Base-by-base conservation (phyloP, 352 stramenopile species). In the Globisporangium lucens region DNA sequence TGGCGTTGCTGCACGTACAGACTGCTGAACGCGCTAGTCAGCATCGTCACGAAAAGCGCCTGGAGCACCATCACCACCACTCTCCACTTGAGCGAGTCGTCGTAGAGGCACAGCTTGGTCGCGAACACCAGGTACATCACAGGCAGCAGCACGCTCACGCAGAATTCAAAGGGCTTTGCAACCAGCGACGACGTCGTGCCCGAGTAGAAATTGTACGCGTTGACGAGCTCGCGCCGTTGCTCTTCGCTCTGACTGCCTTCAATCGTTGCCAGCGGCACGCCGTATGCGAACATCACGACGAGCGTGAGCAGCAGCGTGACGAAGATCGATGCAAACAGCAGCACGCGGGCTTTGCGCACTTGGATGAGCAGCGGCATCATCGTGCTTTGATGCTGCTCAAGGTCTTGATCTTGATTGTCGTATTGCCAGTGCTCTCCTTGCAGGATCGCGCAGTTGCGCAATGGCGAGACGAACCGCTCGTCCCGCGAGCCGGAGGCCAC, bases 141-240 rank as follows among this genome's bases (percentile, higher is more conserved):
- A 2, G 80, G 78, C 7, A 89, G 52, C 52, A 89, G 69, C 41
- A 85, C 38, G 4, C 70, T 47, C 8, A 76, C 62, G 0, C 63
- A 72, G 63, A 85, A 56, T 41, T 87, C 76, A 55, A 87, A 83
- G 22, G 76, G 60, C 52, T 82, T 82, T 12, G 75, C 69, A 4
- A 81, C 35, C 8, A 82, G 52, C 2, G 75, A 68, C 17, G 75
- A 71, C 2, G 56, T 35, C 10, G 75, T 84, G 13, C 76, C 80
- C 12, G 79, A 75, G 58, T 84, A 86, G 22, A 89, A 89, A 53
- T 87, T 89, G 63, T 85, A 79, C 15, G 75, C 29, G n/a, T 71
- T 73, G 15, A 83, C 56, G n/a, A 77, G 61, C 9, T 38, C 22
- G n/a, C 46, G 56, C 22, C 66, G 33, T 4, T 72, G 56, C 8